phyloP scores from a whole-genome alignment of 495 filamentous ascomycete species.

The Neurospora tetraspora region DNA sequence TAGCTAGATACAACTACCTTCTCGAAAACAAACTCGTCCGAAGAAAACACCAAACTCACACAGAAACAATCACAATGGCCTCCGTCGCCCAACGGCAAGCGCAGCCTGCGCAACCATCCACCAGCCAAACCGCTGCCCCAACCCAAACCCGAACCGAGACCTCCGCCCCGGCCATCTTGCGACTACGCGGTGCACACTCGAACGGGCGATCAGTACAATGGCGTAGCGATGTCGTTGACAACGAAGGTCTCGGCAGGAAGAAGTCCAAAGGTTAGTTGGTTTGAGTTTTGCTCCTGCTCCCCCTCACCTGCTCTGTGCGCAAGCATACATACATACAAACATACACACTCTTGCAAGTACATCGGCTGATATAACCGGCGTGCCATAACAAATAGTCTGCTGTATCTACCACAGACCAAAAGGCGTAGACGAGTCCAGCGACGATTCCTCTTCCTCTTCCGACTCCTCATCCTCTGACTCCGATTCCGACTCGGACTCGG shows the following conservation, averaged over 20 bases:
- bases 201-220: constrained; percentile 60
- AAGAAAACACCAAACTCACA: neutral
- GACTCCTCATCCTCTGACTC: constrained; percentile 39
- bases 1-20: neutral
- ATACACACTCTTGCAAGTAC: neutral
- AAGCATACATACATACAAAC: neutral
- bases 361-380: neutral
- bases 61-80: constrained; percentile 9
- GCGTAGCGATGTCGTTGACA: constrained; percentile 91
- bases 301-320: neutral
- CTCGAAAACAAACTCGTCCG: neutral
- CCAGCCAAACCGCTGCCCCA: constrained; percentile 12
- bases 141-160: constrained; percentile 8
- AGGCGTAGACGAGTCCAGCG: constrained; percentile 74
- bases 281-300: neutral
- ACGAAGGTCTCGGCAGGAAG: constrained; percentile 91
- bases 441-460: constrained; percentile 62
- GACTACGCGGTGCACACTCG: constrained; percentile 32
- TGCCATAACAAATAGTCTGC: constrained; percentile 54
- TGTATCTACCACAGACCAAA: constrained; percentile 93
- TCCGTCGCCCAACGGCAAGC: constrained; percentile 8
- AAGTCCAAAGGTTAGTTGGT: constrained; percentile 68
- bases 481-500: constrained; percentile 33
- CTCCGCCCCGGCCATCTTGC: constrained; percentile 33
- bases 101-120: constrained; percentile 8